Base-by-base conservation (phyloP, 148 eudicot genomes). In the Vaccinium vitisidaea region DNA sequence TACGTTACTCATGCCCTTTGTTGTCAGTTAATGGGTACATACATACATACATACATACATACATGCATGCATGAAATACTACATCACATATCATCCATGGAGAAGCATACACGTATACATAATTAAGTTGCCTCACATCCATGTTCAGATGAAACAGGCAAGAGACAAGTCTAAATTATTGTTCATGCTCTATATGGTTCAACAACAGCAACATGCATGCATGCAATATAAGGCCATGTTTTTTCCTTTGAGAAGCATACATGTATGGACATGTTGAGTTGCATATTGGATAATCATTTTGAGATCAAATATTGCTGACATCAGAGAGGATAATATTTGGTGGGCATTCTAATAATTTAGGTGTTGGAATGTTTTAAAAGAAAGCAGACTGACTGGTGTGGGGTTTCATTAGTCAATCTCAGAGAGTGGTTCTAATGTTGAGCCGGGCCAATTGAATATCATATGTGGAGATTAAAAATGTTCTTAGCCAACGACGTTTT, bases 381-480 rank as follows among this genome's bases (percentile, higher is more conserved):
- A 84, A 87, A 81, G 87, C 83, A 87, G 85, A 82, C 43, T 27
- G 86, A 88, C 78, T 82, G 50, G 58, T 88, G 88, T 88, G 88
- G 91, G 91, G 83, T 53, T 84, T 76, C 65, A 73, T 71, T 82
- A 90, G 85, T 89, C 89, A 89, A 88, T 89, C 59, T 76, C 81
- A 84, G 80, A 77, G 21, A 76, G 80, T 83, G 86, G 89, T 82
- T 80, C 80, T 77, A 75, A 80, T 91, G 89, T 83, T 78, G 49
- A 88, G 84, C 84, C 30, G 16, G 76, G 82, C 88, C 90, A 82
- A 77, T 59, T 21, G 18, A 54, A 67, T 67, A 82, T 49, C 81
- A 25, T 36, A 23, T 82, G 65, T 46, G 23, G 7, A 61, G 21
- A 69, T 43, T 39, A 36, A 86, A 81, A 65, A 50, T 77, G 46